These are phyloP conservation scores for Prunus padus DNA, from an alignment of 306 rosid species.

Conservation along the genomic window DNA sequence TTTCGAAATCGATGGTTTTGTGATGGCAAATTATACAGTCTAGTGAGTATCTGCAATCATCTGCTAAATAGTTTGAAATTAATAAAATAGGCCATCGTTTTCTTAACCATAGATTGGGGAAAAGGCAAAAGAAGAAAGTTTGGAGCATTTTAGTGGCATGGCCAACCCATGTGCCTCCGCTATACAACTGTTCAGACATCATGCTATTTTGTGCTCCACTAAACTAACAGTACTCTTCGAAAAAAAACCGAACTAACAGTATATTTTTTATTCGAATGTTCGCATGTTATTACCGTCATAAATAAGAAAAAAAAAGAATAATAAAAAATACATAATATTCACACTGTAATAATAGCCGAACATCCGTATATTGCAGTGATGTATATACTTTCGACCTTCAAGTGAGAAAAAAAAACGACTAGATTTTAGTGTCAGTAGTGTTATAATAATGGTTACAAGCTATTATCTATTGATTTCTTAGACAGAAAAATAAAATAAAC, in stretches of 20 bases:
- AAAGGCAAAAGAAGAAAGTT: not conserved
- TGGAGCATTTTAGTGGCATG: not conserved
- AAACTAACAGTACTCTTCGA: no score
- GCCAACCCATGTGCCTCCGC: not conserved
- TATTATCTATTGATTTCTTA: not conserved
- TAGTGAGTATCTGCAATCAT: constrained; percentile 9
- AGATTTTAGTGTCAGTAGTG: not conserved
- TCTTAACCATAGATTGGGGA: not conserved
- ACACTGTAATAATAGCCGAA: accelerated
- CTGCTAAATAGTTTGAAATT: constrained; percentile 3
- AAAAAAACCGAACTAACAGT: no score
- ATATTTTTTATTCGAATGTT: no score
- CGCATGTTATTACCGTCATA: accelerated
- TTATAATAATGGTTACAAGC: not conserved
- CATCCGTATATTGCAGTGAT: accelerated
- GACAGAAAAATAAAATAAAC: not conserved
- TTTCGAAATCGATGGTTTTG: constrained; percentile 9
- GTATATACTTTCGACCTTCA: not conserved
- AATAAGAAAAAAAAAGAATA: no score
- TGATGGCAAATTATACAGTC: not conserved
- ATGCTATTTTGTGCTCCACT: no score
- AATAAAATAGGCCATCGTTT: not conserved
- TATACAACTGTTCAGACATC: not conserved
- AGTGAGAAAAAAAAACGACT: not conserved
- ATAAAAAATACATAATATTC: no score